phyloP scores from a whole-genome alignment of 768 basidiomycete genomes.

The Tylopilus subfusipes region DNA sequence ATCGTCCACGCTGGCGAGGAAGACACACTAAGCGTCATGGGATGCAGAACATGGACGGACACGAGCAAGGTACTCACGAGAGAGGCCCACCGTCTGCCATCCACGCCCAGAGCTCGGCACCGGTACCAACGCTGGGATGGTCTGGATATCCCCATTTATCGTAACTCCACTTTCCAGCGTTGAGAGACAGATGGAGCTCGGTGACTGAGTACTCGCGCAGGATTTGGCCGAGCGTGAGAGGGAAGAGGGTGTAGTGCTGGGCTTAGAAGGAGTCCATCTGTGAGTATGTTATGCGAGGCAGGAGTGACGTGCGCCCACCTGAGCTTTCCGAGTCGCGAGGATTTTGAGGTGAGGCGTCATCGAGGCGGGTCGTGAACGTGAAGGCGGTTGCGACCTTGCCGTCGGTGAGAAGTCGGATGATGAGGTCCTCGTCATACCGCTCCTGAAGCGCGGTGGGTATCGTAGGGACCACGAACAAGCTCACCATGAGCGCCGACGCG shows the following conservation, averaged over 20 bases:
- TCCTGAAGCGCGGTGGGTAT: constrained; percentile 22
- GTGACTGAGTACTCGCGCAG: constrained; percentile 81
- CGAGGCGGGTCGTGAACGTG: constrained; percentile 66
- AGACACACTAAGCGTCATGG: not conserved
- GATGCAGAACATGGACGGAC: not conserved
- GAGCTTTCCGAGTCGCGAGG: constrained; percentile 44
- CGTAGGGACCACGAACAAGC: constrained; percentile 10
- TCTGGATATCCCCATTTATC: constrained; percentile 79
- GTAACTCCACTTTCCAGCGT: constrained; percentile 91
- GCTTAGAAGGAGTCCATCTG: constrained; percentile 39
- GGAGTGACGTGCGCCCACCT: constrained; percentile 42
- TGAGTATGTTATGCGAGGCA: not conserved
- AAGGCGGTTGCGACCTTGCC: constrained; percentile 82
- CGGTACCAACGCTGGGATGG: constrained; percentile 72
- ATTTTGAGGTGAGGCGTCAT: constrained; percentile 52
- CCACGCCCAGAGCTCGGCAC: constrained; percentile 92
- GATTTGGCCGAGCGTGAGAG: constrained; percentile 82
- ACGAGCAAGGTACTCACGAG: constrained; percentile 40
- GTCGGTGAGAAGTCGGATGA: constrained; percentile 63
- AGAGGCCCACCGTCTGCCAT: constrained; percentile 60
- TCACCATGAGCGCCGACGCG: not conserved
- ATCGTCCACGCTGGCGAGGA: constrained; percentile 53
- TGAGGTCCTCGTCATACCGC: constrained; percentile 47
- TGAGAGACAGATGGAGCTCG: constrained; percentile 85
- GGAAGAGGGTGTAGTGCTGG: constrained; percentile 86